Evolutionary conservation across 2,329 filamentous ascomycete species (phyloP).

Genomic region (Cladosporium phlei): DNA sequence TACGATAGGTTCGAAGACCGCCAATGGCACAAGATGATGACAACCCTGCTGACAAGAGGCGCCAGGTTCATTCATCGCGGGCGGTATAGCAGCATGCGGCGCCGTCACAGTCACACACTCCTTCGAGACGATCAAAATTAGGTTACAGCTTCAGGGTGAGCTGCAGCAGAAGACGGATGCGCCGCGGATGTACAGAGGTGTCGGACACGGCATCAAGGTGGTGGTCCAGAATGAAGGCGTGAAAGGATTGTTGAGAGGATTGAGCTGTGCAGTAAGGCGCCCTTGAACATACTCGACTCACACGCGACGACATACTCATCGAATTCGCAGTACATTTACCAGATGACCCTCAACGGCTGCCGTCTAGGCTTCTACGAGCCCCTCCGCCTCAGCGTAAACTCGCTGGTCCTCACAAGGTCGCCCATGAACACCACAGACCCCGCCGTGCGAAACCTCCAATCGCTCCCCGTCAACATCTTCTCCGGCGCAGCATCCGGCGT

Average conservation of each 20-base stretch:
- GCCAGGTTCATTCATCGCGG: conserved; percentile 91
- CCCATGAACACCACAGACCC: conserved; percentile 55
- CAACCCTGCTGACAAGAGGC: too few relatives aligned
- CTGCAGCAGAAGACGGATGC: conserved; percentile 81
- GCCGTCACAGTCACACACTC: conserved; percentile 96
- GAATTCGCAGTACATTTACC: conserved; percentile 73
- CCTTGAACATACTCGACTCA: background rate
- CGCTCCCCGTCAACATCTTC: conserved; percentile 86
- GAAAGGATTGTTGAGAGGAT: conserved; percentile 77
- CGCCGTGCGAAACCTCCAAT: conserved; percentile 55
- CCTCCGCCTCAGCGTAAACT: conserved; percentile 60
- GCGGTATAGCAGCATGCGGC: conserved; percentile 93
- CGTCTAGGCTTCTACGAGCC: conserved; percentile 97
- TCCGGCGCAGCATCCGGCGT: conserved; percentile 85
- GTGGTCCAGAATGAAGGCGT: conserved; percentile 89
- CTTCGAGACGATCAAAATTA: conserved; percentile 98
- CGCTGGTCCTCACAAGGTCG: conserved; percentile 54
- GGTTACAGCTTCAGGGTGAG: conserved; percentile 94
- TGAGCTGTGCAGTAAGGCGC: conserved; percentile 67
- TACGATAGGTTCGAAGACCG: conserved; percentile 71
- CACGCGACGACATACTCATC: background rate
- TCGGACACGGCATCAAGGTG: conserved; percentile 83
- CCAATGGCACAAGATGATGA: conserved; percentile 94
- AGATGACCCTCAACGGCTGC: conserved; percentile 93
- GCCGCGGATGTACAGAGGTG: conserved; percentile 82